A percentile compares a stretch with the other conserved stretches of the same genome.
These are phyloP conservation scores for Austroboletus sp. DNA, from an alignment of 1,284 basidiomycete genomes.

Conservation along the genomic window DNA sequence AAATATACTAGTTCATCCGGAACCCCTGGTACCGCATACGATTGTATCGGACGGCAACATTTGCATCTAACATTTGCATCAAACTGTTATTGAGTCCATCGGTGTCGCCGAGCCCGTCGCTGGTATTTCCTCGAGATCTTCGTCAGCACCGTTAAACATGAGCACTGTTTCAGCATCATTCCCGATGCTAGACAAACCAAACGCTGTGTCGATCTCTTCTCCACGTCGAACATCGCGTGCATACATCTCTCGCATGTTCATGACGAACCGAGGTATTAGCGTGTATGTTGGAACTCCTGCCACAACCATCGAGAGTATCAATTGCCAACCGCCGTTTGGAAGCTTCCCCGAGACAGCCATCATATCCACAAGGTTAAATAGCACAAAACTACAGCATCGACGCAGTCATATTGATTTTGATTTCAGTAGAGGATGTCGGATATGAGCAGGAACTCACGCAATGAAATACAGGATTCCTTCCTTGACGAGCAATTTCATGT, in stretches of 20 bases:
- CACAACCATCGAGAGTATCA: background rate
- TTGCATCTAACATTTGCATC: too few species aligned
- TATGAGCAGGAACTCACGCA: background rate
- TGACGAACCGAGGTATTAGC: background rate
- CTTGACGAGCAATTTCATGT: background rate
- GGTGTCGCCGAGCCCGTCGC: too few species aligned
- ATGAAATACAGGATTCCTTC: background rate
- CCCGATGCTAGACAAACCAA: background rate
- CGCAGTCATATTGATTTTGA: background rate
- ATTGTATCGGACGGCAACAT: too few species aligned
- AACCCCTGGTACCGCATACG: too few species aligned
- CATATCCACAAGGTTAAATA: background rate
- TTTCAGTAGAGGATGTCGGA: background rate
- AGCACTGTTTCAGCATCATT: too few species aligned
- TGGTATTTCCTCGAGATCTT: too few species aligned
- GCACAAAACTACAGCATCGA: background rate
- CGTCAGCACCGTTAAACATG: too few species aligned
- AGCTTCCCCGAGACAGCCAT: too few species aligned
- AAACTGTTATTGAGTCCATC: too few species aligned
- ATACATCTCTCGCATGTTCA: background rate
- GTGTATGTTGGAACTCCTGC: background rate
- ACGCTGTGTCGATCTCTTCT: background rate
- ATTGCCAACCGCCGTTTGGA: too few species aligned
- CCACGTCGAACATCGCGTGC: background rate
- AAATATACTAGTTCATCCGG: too few species aligned